Evolutionary conservation across 2,329 filamentous ascomycete species (phyloP).

Genomic region (Penicillium decumbens): DNA sequence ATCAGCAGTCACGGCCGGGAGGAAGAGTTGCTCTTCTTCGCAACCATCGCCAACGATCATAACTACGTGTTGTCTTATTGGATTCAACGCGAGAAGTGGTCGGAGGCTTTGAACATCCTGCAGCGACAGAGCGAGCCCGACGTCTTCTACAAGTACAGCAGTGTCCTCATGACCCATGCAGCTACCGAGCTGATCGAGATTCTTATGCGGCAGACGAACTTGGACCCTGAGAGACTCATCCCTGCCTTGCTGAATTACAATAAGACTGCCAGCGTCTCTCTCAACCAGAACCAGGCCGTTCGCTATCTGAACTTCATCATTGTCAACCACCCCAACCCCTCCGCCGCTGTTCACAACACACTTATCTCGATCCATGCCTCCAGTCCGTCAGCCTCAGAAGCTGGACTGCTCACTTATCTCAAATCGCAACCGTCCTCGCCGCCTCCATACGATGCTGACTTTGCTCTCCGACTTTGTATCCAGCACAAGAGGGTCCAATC

Average conservation of each 20-base stretch:
- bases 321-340: conserved; percentile 71
- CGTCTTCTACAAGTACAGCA: conserved; percentile 95
- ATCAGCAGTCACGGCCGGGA: conserved; percentile 94
- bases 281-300: conserved; percentile 81
- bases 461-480: conserved; percentile 91
- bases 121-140: conserved; percentile 90
- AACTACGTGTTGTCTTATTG: conserved; percentile 95
- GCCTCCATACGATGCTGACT: conserved; percentile 88
- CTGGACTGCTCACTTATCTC: conserved; percentile 79
- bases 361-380: conserved; percentile 94
- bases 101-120: conserved; percentile 76
- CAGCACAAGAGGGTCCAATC: conserved; percentile 88
- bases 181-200: conserved; percentile 88
- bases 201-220: conserved; percentile 80
- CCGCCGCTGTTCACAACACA: conserved; percentile 90
- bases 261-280: conserved; percentile 60
- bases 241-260: conserved; percentile 94
- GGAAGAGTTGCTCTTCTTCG: conserved; percentile 86
- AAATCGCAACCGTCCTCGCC: conserved; percentile 82
- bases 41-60: conserved; percentile 81
- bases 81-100: conserved; percentile 92
- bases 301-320: conserved; percentile 92
- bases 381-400: conserved; percentile 75
- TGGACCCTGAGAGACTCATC: conserved; percentile 82
- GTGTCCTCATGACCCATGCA: conserved; percentile 87